Evolutionary conservation across 83 land plant species (phyloP).

Genomic region (Diphasiastrum complanatum): DNA sequence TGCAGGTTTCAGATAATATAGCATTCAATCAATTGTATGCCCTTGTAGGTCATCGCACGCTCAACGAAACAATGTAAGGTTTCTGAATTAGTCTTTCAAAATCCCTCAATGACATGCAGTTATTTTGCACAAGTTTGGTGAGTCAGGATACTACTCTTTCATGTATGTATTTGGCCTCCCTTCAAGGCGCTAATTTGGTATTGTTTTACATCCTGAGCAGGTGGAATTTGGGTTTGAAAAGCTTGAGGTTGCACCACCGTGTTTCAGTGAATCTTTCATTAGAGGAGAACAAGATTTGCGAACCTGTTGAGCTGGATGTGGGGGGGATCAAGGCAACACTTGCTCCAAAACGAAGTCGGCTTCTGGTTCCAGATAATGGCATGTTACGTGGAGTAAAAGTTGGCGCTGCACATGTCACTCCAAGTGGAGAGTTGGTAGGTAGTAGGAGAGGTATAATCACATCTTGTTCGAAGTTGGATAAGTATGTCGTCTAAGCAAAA

Average conservation of each 20-base stretch:
- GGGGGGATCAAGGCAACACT: constrained; percentile 8
- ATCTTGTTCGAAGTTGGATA: too few species aligned
- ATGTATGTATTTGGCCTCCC: constrained; percentile 1
- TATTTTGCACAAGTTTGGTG: too few species aligned
- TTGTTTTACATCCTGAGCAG: constrained; percentile 15
- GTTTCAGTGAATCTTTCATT: constrained; percentile 12
- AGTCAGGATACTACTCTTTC: not conserved
- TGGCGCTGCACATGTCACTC: constrained; percentile 16
- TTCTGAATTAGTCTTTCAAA: not conserved
- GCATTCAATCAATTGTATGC: constrained; percentile 37
- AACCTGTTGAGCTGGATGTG: constrained; percentile 16
- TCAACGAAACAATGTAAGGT: constrained; percentile 32
- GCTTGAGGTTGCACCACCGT: constrained; percentile 29
- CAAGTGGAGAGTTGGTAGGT: constrained; percentile 18
- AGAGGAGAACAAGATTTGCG: constrained; percentile 5
- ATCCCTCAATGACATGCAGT: not conserved
- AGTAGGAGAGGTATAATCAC: too few species aligned
- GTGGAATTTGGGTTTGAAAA: constrained; percentile 27
- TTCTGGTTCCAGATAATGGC: constrained; percentile 12
- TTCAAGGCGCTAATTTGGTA: not conserved
- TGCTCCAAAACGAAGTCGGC: constrained; percentile 23
- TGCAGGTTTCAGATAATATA: constrained; percentile 34
- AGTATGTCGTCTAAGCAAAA: not conserved
- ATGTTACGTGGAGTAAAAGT: constrained; percentile 19
- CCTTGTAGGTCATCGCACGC: constrained; percentile 29